These are phyloP conservation scores for Heracleum sosnowskyi DNA, from an alignment of 129 eudicot species.

Conservation along the genomic window DNA sequence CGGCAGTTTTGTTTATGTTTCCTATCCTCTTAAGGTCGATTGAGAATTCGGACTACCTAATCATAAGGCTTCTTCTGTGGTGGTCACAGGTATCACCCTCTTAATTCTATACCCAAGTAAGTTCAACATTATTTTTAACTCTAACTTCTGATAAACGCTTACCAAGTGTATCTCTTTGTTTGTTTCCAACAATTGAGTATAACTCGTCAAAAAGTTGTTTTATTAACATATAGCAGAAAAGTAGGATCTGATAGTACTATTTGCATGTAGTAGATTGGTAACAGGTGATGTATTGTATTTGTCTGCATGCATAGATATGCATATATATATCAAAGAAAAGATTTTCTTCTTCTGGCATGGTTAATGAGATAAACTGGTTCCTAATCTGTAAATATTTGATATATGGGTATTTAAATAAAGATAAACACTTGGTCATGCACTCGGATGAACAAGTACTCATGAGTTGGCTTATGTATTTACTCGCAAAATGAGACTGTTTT, in stretches of 20 bases:
- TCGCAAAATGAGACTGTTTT: not conserved
- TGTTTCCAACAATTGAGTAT: not conserved
- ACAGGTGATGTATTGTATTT: not conserved
- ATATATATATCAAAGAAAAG: not conserved
- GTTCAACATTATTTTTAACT: not conserved
- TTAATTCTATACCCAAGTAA: slow-evolving; percentile 1
- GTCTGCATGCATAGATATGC: not conserved
- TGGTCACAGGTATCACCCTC: slow-evolving; percentile 84
- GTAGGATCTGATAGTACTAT: not conserved
- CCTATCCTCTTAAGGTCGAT: slow-evolving; percentile 99
- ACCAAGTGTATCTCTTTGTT: not conserved
- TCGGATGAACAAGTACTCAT: not conserved
- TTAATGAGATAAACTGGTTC: not conserved
- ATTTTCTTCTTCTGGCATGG: not conserved
- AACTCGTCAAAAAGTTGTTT: not conserved
- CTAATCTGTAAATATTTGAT: not conserved
- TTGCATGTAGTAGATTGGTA: not conserved
- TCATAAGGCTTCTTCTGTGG: slow-evolving; percentile 82
- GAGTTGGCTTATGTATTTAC: slow-evolving; percentile 1
- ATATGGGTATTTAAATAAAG: not conserved
- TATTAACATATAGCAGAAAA: not conserved
- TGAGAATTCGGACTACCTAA: slow-evolving; percentile 93
- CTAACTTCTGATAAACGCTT: not conserved
- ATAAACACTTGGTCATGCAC: not conserved
- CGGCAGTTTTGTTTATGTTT: slow-evolving; percentile 67